Evolutionary conservation across 441 rosid genomes (phyloP).

Genomic region (Mallotus japonicus): DNA sequence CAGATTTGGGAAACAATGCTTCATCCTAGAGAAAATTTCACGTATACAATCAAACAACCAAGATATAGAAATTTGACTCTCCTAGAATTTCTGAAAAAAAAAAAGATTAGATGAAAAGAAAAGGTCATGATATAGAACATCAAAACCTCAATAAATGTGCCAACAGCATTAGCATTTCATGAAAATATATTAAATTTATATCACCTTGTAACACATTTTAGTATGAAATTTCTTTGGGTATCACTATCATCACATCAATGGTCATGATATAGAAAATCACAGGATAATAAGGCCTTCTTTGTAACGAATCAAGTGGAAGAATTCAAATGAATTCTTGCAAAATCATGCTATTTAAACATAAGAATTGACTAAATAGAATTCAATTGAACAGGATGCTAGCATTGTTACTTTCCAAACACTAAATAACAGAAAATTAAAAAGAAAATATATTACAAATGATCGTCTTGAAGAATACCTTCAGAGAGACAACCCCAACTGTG

Average conservation of each 20-base stretch:
- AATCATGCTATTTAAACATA: not conserved
- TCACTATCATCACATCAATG: not conserved
- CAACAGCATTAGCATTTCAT: not conserved
- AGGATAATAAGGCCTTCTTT: not conserved
- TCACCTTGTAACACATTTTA: not conserved
- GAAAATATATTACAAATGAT: not conserved
- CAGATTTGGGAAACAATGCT: conserved; percentile 1
- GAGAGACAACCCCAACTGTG: conserved; percentile 82
- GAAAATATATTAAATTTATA: not conserved
- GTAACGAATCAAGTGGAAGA: no score
- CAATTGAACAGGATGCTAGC: not conserved
- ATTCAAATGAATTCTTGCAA: not conserved
- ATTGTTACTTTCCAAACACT: no score
- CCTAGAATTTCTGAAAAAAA: not conserved
- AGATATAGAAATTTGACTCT: not conserved
- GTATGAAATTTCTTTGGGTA: not conserved
- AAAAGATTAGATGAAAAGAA: not conserved
- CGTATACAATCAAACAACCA: not conserved
- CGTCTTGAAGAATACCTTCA: conserved; percentile 50
- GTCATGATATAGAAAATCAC: not conserved
- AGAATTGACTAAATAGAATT: not conserved
- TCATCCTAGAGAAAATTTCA: not conserved
- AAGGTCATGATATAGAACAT: not conserved
- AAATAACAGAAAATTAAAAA: not conserved
- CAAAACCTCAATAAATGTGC: not conserved